Conservation (phyloP, 2,329 filamentous ascomycete genomes). For the Esteya vermicola region DNA sequence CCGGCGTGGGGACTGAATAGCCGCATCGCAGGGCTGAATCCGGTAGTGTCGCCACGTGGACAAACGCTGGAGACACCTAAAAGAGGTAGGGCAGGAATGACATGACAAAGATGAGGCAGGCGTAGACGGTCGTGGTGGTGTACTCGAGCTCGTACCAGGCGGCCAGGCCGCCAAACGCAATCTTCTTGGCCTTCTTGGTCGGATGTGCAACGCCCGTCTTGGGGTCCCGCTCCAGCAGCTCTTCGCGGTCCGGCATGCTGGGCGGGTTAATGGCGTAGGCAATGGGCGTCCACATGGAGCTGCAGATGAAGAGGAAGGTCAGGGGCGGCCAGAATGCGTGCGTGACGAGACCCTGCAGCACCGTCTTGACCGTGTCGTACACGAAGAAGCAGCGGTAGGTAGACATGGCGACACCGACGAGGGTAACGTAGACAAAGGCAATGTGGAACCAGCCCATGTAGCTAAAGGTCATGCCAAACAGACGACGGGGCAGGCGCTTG, state of each 20-base stretch:
- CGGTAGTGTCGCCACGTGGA: too few species aligned
- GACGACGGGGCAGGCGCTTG: slow-evolving; percentile 35
- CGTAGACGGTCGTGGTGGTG: slow-evolving; percentile 34
- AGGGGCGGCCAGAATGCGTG: slow-evolving; percentile 49
- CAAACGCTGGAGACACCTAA: too few species aligned
- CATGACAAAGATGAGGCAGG: slow-evolving; percentile 31
- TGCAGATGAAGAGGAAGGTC: slow-evolving; percentile 39
- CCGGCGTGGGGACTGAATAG: too few species aligned
- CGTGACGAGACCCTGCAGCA: slow-evolving; percentile 39
- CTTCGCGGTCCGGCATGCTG: slow-evolving; percentile 40
- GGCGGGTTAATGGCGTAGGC: slow-evolving; percentile 48
- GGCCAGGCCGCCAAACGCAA: slow-evolving; percentile 35
- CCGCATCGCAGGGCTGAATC: too few species aligned
- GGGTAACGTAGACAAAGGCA: slow-evolving; percentile 15
- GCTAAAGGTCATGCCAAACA: slow-evolving; percentile 39
- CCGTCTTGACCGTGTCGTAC: slow-evolving; percentile 35
- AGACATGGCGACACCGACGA: slow-evolving; percentile 34
- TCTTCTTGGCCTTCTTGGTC: slow-evolving; percentile 23
- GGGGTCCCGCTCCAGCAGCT: slow-evolving; percentile 38
- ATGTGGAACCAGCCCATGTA: slow-evolving; percentile 33
- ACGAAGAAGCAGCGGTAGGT: slow-evolving; percentile 25
- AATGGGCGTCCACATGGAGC: slow-evolving; percentile 42
- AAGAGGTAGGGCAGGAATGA: slow-evolving; percentile 5
- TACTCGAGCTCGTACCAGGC: slow-evolving; percentile 43
- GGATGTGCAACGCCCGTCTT: slow-evolving; percentile 39